A percentile compares a stretch with the other conserved stretches of the same genome.
phyloP scores from a whole-genome alignment of 352 stramenopile species.

The Thalassiosira livingstoniorum region DNA sequence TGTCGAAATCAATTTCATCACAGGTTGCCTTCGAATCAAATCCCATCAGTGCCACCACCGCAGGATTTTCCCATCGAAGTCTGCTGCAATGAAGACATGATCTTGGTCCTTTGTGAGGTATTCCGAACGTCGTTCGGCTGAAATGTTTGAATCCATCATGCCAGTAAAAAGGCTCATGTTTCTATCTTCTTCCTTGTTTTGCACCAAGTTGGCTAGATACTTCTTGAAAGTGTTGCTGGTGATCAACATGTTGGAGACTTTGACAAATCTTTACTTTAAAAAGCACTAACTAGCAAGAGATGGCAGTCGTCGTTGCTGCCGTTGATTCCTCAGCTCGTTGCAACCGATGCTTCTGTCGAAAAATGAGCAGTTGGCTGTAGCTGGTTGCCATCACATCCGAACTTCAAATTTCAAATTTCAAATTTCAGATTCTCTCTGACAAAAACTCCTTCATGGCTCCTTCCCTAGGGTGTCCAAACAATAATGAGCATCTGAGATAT shows the following conservation, averaged over 20 bases:
- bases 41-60: background rate
- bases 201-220: background rate
- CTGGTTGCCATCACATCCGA: too few relatives aligned
- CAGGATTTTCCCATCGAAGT: background rate
- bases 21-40: background rate
- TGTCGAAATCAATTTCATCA: background rate
- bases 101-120: background rate
- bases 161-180: background rate
- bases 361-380: too few relatives aligned
- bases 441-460: too few relatives aligned
- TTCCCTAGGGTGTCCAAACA: too few relatives aligned
- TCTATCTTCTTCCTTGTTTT: background rate
- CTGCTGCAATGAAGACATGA: background rate
- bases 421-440: too few relatives aligned
- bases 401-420: too few relatives aligned
- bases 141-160: background rate
- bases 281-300: too few relatives aligned
- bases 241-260: background rate
- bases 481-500: too few relatives aligned
- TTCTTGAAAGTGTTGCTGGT: background rate
- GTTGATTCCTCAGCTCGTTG: too few relatives aligned
- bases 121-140: background rate
- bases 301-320: too few relatives aligned
- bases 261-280: background rate
- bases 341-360: too few relatives aligned